These are phyloP conservation scores for Pichia cactophila DNA, from an alignment of 1,139 yeast genomes.

Conservation along the genomic window DNA sequence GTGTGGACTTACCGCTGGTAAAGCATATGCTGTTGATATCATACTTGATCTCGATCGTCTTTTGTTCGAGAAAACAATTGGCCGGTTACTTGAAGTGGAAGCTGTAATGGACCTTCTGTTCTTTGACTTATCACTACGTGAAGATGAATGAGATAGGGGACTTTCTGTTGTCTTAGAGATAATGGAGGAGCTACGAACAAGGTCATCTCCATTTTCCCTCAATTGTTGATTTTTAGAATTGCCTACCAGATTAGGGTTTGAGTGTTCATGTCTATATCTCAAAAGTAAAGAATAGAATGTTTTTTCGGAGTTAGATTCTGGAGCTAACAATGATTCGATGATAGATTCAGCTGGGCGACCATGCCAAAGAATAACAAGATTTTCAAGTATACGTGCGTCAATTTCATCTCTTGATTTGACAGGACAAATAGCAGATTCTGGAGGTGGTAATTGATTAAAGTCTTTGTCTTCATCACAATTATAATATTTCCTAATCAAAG, in stretches of 20 bases:
- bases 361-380: conserved; percentile 84
- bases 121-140: conserved; percentile 22
- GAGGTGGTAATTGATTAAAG: conserved; percentile 25
- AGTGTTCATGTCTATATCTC: conserved; percentile 78
- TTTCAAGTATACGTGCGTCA: conserved; percentile 77
- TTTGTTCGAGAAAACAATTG: conserved; percentile 45
- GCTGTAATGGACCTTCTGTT: conserved; percentile 49
- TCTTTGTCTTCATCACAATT: conserved; percentile 25
- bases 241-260: not conserved
- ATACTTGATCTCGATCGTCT: conserved; percentile 15
- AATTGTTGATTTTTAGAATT: conserved; percentile 2
- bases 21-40: conserved; percentile 5
- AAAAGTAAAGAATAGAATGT: conserved; percentile 77
- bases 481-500: conserved; percentile 71
- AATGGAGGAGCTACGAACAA: conserved; percentile 27
- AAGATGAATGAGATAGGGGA: conserved; percentile 10
- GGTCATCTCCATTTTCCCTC: conserved; percentile 7
- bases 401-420: conserved; percentile 48
- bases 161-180: conserved; percentile 22
- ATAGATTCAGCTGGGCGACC: conserved; percentile 65
- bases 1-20: conserved; percentile 5
- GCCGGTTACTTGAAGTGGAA: conserved; percentile 46
- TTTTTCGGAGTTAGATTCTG: conserved; percentile 72
- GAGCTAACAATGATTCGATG: conserved; percentile 49
- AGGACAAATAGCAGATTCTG: conserved; percentile 30